Conservation (phyloP, 2,329 filamentous ascomycete genomes). For the Erysiphe pulchra region DNA sequence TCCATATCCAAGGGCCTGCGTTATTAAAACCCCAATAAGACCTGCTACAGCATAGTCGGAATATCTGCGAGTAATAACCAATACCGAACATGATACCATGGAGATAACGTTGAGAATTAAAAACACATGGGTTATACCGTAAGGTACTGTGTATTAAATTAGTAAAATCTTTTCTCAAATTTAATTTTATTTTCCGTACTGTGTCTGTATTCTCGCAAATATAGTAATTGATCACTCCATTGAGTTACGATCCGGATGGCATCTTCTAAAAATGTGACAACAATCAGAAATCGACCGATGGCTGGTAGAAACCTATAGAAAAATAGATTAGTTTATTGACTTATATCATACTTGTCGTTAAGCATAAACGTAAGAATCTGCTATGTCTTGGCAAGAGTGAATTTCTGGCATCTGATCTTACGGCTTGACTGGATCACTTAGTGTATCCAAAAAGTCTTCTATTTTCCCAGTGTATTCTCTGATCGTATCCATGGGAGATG, state of each 20-base stretch:
- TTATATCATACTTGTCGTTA: background rate
- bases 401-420: conserved; percentile 23
- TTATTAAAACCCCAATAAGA: conserved; percentile 71
- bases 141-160: conserved; percentile 37
- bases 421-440: conserved; percentile 86
- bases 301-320: conserved; percentile 58
- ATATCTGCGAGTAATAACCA: conserved; percentile 81
- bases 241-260: conserved; percentile 88
- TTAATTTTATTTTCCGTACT: conserved; percentile 29
- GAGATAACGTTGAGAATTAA: conserved; percentile 70
- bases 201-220: conserved; percentile 74
- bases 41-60: conserved; percentile 81
- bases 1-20: conserved; percentile 87
- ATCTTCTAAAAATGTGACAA: conserved; percentile 95
- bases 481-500: conserved; percentile 47
- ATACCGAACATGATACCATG: conserved; percentile 57
- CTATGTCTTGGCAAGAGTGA: background rate
- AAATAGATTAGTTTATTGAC: background rate
- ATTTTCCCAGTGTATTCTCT: conserved; percentile 95
- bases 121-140: conserved; percentile 75
- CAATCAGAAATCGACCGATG: conserved; percentile 90
- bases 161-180: background rate
- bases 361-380: background rate
- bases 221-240: conserved; percentile 85
- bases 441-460: conserved; percentile 69